Base-by-base conservation (phyloP, 768 basidiomycete genomes). In the Phylloporus rhodoxanthus region DNA sequence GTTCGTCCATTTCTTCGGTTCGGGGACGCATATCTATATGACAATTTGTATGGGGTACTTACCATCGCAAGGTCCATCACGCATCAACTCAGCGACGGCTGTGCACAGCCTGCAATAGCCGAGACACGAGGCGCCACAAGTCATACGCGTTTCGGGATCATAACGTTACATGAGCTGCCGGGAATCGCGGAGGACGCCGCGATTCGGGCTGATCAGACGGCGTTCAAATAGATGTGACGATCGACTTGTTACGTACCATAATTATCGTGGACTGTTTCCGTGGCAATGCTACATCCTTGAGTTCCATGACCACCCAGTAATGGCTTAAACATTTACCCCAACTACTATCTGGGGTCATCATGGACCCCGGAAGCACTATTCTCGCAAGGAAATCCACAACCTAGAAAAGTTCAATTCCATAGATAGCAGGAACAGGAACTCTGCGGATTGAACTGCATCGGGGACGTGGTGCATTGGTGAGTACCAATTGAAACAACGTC, bases 1-100 rank as follows among this genome's bases (percentile, higher is more conserved):
- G 66, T 44, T 70, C 73, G 26, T 75, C 71, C 47, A 72, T 69
- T 51, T 69, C 64, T 52, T 70, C 51, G 74, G 71, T 62, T 63
- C 70, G 44, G 58, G 58, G 65, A 62, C 40, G 67, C 60, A 52
- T 62, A 53, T 61, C 68, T 56, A 64, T 48, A 57, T 19, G 57
- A 48, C 57, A 57, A 59, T 55, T 61, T 62, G 57, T 68, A 60
- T 41, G 66, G 50, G 26, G 58, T 54, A 53, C 28, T 29, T 9
- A 29, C 47, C 61, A 57, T 63, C 56, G 51, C 52, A 54, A 48
- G 65, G 55, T 32, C 52, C 59, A 55, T 53, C 56, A 50, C 40
- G 32, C 43, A 57, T 60, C 59, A 61, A 58, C 52, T 51, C 60
- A 64, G 60, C 62, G 60, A 61, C 60, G 60, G 44, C 43, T 55